Evolutionary conservation across 1,284 basidiomycete genomes (phyloP).

Genomic region (Athelia sp.): DNA sequence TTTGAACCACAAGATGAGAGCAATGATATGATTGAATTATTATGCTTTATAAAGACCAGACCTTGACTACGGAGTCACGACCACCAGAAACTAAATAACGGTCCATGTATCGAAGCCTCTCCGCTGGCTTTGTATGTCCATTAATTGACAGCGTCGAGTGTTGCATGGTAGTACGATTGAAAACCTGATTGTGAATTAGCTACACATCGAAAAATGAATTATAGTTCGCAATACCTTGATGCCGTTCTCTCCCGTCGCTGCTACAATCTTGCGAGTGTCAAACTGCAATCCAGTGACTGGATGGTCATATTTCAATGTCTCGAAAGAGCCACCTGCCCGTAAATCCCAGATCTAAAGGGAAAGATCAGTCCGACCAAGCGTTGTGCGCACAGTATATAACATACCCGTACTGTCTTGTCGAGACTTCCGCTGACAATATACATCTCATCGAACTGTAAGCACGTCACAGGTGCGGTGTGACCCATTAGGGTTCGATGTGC

Average conservation of each 20-base stretch:
- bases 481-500: constrained; percentile 91
- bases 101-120: constrained; percentile 93
- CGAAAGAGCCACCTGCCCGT: constrained; percentile 82
- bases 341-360: constrained; percentile 98
- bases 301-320: constrained; percentile 89
- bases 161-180: constrained; percentile 93
- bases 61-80: constrained; percentile 84
- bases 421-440: constrained; percentile 90
- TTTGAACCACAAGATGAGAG: no score
- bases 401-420: constrained; percentile 86
- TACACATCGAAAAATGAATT: no score
- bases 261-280: constrained; percentile 90
- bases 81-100: constrained; percentile 91
- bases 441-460: constrained; percentile 95
- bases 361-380: constrained; percentile 4
- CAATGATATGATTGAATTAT: no score
- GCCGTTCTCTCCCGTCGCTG: constrained; percentile 94
- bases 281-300: constrained; percentile 93
- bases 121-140: constrained; percentile 89
- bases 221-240: constrained; percentile 60
- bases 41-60: constrained; percentile 80
- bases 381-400: constrained; percentile 21
- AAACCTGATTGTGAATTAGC: constrained; percentile 52
- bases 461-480: constrained; percentile 92
- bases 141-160: constrained; percentile 83